Base-by-base conservation (phyloP, 371 early-diverging fungal genomes). In the Mortierella sp. region DNA sequence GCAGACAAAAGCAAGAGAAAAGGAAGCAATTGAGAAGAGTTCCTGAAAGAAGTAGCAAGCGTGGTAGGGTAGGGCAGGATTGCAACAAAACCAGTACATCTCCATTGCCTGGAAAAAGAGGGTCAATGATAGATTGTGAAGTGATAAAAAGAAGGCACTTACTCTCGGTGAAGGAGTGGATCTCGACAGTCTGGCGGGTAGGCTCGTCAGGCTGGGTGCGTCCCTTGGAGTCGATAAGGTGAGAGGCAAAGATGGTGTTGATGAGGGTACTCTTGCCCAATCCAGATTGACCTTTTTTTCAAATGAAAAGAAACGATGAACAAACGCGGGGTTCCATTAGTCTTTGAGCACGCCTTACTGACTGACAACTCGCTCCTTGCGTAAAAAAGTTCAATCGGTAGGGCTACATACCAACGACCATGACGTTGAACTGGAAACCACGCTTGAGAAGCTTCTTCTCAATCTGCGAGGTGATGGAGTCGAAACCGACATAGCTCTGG, bases 191-290 rank as follows among this genome's bases (percentile, higher is more conserved):
- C 87, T 95, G 93, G 79, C 95, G 90, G 63, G 91, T 89, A 64
- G 93, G 90, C 80, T 95, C 95, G 80, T 91, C 91, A 70, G 93
- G 91, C 70, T 87, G 88, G 67, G 90, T 89, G 74, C 95, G 93
- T 55, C 93, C 96, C 88, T 95, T 94, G 79, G 91, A 92, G 84
- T 96, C 95, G 76, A 95, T 92, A 77, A 96, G 89, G 71, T 96
- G 96, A 37, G 94, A 91, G 50, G 96, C 92, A 86, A 96, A 96
- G 73, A 95, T 90, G 74, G 99, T 98, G 91, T 99, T 99, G 84
- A 99, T 93, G 70, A 99, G 91, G 41, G 99, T 99, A 14, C 99
- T 97, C 88, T 99, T 98, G 75, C 99, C 99, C 73, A 99, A 90
- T 31, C 99, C 99, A 70, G 97, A 95, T 93, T 98, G 97, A 71